Percentiles rank a stretch among this genome's conserved stretches.
Evolutionary conservation across 2,329 filamentous ascomycete genomes (phyloP).

Genomic region (Blastomyces gilchristii): DNA sequence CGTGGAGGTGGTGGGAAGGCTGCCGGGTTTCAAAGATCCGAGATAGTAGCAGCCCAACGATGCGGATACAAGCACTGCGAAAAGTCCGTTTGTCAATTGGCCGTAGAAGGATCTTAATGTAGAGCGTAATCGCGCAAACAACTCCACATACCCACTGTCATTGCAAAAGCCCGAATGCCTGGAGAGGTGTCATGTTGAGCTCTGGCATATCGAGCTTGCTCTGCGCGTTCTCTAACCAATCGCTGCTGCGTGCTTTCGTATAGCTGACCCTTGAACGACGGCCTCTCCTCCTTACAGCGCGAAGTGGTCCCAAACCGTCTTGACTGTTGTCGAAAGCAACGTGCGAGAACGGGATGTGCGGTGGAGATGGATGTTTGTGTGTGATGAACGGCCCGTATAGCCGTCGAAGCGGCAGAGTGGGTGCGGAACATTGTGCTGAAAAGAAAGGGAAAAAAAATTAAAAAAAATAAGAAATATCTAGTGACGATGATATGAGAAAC

Average conservation of each 20-base stretch:
- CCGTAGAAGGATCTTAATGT: neutral
- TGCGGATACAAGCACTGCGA: constrained; percentile 42
- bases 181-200: constrained; percentile 31
- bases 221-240: constrained; percentile 47
- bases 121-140: neutral
- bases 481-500: no score
- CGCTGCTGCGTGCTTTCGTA: constrained; percentile 52
- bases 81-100: constrained; percentile 10
- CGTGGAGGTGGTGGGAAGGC: constrained; percentile 46
- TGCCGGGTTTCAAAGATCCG: constrained; percentile 41
- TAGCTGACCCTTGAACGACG: constrained; percentile 48
- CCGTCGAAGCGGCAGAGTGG: constrained; percentile 10
- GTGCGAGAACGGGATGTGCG: constrained; percentile 4
- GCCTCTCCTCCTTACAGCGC: constrained; percentile 7
- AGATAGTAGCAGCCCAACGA: constrained; percentile 47
- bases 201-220: constrained; percentile 43
- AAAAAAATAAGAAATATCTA: neutral
- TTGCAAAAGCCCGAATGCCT: constrained; percentile 30
- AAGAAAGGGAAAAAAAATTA: no score
- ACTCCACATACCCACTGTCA: constrained; percentile 26
- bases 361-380: constrained; percentile 1
- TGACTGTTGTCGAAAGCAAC: neutral
- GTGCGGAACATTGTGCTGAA: constrained; percentile 11
- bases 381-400: constrained; percentile 5
- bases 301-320: constrained; percentile 2